Conservation (phyloP, 1,284 basidiomycete genomes). For the Sporisorium iseilematis-ciliati region DNA sequence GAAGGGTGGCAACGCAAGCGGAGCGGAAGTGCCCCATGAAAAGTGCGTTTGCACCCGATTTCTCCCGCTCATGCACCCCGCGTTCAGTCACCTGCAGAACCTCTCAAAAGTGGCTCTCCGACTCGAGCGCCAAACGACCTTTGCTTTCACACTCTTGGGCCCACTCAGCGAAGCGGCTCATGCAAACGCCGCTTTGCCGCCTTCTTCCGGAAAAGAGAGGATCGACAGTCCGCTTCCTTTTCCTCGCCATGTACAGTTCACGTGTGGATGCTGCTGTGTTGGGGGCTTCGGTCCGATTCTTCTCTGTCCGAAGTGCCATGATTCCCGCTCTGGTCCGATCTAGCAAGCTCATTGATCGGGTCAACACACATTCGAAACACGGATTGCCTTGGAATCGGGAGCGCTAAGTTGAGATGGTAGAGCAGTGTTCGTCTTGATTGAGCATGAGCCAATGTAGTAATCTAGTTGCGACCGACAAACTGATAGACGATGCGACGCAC, state of each 20-base stretch:
- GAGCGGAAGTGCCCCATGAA: slow-evolving; percentile 18
- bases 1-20: not conserved
- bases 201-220: not conserved
- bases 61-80: slow-evolving; percentile 44
- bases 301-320: not conserved
- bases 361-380: not conserved
- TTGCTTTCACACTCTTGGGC: slow-evolving; percentile 20
- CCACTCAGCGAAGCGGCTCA: slow-evolving; percentile 1
- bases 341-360: too few species aligned
- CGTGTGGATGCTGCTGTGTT: slow-evolving; percentile 4
- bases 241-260: slow-evolving; percentile 2
- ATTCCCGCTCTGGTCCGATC: not conserved
- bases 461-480: slow-evolving; percentile 62
- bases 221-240: not conserved
- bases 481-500: slow-evolving; percentile 87
- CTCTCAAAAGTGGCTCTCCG: not conserved
- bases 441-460: not conserved
- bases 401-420: not conserved
- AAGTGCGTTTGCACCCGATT: slow-evolving; percentile 25
- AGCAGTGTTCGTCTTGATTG: not conserved
- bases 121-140: not conserved
- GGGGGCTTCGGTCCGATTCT: not conserved
- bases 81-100: slow-evolving; percentile 10
- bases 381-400: not conserved
- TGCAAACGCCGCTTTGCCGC: not conserved